Base-by-base conservation (phyloP, 768 basidiomycete species). In the Mycena pura region DNA sequence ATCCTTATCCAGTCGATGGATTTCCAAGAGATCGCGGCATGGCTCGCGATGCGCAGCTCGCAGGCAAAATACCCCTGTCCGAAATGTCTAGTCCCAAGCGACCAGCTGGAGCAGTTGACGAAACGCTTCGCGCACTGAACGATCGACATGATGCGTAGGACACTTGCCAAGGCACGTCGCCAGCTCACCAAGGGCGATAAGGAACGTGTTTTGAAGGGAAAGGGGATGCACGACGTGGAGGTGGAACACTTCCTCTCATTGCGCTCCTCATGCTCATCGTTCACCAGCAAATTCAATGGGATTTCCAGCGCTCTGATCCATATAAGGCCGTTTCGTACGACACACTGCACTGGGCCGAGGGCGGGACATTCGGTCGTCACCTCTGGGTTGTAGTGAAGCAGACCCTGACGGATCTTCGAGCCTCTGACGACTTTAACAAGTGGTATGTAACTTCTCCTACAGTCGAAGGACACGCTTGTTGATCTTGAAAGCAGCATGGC, bases 21-120 rank as follows among this genome's bases (percentile, higher is more conserved):
- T 34, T 7, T 46, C 55, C 56, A 68, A 45, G 66, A 68, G 32
- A 51, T 61, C 6, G 25, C 21, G 4, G 17, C 25, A 27, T 34
- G 31, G 14, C 22, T 27, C 22, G 40, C 15, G 5, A 34, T 25
- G 14, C 28, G 39, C 22, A 38, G 27, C 29, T 10, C 57, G 19
- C 25, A n/a, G 6, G 55, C 62, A 2, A 43, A 60, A 41, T 40
- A 60, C 48, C 67, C 67, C 17, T 68, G 67, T 38, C 61, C 61
- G 1, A 43, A 51, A 13, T 68, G 67, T 45, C 57, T 66, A 10
- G 61, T 68, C 24, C 61, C 49, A 14, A 6, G 48, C 9, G 28
- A 44, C 28, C 34, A 59, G 10, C 66, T 59, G 6, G 14, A 64
- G 29, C 17, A 19, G 7, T 31, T 50, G 7, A 32, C 31, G 7